A percentile compares a stretch with the other conserved stretches of the same genome.
Conservation (phyloP, 208 protist genomes). For the Crithidia fasciculata region DNA sequence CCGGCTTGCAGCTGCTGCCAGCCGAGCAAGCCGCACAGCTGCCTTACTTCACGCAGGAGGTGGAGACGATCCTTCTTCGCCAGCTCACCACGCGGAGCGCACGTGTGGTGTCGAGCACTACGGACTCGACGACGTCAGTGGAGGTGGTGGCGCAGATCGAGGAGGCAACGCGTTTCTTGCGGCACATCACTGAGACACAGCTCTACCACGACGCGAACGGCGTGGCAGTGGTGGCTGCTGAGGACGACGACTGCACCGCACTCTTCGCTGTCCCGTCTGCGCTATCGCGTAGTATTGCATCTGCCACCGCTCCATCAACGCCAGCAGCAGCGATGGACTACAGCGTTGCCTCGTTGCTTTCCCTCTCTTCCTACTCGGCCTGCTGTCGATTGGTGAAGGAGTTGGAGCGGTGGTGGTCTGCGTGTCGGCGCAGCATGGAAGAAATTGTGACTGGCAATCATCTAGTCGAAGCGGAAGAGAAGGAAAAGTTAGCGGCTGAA, state of each 20-base stretch:
- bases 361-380: constrained; percentile 14
- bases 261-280: neutral
- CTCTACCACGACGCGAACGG: constrained; percentile 13
- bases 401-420: constrained; percentile 23
- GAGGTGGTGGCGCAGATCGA: neutral
- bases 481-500: constrained; percentile 5
- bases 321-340: constrained; percentile 3
- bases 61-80: constrained; percentile 8
- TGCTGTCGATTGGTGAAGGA: constrained; percentile 13
- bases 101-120: neutral
- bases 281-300: too few relatives aligned
- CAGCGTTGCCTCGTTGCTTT: constrained; percentile 23
- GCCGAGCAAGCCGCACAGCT: constrained; percentile 25
- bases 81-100: constrained; percentile 1
- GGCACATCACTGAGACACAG: constrained; percentile 15
- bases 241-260: constrained; percentile 24
- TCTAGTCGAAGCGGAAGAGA: neutral
- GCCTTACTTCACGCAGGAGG: constrained; percentile 8
- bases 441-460: too few relatives aligned
- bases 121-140: neutral
- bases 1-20: constrained; percentile 27
- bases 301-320: too few relatives aligned
- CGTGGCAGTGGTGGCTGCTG: constrained; percentile 14
- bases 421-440: constrained; percentile 3
- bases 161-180: constrained; percentile 2